Evolutionary conservation across 371 early-diverging fungal species (phyloP), one percentile per base, ranked within the genome.

Genomic region (Syncephalis fuscata): DNA sequence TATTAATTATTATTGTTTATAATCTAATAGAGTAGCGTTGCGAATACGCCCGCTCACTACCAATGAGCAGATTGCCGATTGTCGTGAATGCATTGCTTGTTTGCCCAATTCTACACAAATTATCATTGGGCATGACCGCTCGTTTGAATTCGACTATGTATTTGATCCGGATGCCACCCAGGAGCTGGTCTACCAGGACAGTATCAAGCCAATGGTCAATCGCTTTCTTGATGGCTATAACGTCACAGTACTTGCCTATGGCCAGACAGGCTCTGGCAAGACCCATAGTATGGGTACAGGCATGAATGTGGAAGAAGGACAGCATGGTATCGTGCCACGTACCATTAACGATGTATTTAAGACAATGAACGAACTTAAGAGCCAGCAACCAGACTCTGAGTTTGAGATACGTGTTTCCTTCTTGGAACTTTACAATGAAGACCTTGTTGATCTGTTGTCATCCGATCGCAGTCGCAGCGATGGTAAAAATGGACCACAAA

Each of bases 391-490:
- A 3, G 8, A 41, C 38, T 26, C 76, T 0, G 85, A 90, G 46
- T 82, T 71, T 50, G 70, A 50, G 51, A 45, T 25, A 50, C 32
- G 54, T 43, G 74, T 80, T 4, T 76, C 88, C 32, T 93, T 84
- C 63, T 57, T 95, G 21, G 99, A 99, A 63, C 64, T 99, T 19
- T 97, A 99, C 70, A 99, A 99, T 63, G 99, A 99, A 66, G 89
- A 90, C 45, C 62, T 94, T 4, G 73, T 79, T 11, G 92, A 93
- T 62, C 70, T 94, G 21, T 61, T 92, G 21, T 74, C 76, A 43
- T 66, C 68, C 21, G 61, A 69, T 52, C 59, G 60, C 5, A 24
- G 24, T 50, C 50, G 48, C 20, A 40, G 25, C 15, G 44, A 38
- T n/a, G 25, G 56, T 21, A 49, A 32, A 42, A 49, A 46, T 54